These are phyloP conservation scores for Leishmania amazonensis DNA, from an alignment of 208 protist genomes.

Conservation along the genomic window DNA sequence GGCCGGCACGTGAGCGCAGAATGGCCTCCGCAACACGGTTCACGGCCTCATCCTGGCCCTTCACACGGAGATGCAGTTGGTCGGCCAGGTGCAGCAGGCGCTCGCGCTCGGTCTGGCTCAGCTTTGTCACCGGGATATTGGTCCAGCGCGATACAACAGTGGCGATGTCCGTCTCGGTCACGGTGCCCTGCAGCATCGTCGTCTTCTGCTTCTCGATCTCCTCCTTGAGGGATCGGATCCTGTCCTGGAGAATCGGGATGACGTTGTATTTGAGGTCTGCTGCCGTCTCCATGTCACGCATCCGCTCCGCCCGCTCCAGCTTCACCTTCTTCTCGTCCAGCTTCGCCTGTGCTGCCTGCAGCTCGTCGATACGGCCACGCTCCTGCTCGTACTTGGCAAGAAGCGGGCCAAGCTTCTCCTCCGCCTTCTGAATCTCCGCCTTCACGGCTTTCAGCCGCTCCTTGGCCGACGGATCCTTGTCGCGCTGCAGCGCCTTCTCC, in stretches of 20 bases:
- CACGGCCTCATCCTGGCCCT: conserved; percentile 98
- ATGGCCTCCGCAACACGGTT: conserved; percentile 96
- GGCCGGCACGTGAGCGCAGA: conserved; percentile 94
- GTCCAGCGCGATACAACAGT: conserved; percentile 97
- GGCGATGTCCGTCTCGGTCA: conserved; percentile 95
- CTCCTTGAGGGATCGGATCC: conserved; percentile 74
- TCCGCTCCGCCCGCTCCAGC: conserved; percentile 89
- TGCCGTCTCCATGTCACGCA: conserved; percentile 89
- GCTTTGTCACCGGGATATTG: conserved; percentile 96
- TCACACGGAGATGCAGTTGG: conserved; percentile 87
- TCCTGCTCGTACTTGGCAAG: conserved; percentile 85
- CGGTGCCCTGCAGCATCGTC: conserved; percentile 93
- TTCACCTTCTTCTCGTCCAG: conserved; percentile 92
- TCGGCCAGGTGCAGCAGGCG: conserved; percentile 88
- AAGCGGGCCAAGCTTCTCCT: conserved; percentile 85
- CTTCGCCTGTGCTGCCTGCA: conserved; percentile 84
- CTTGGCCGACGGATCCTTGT: conserved; percentile 81
- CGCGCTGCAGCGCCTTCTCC: conserved; percentile 89
- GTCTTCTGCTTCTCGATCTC: conserved; percentile 69
- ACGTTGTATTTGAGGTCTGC: conserved; percentile 96
- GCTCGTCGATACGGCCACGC: conserved; percentile 81
- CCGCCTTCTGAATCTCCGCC: conserved; percentile 72
- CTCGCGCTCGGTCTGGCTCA: conserved; percentile 91
- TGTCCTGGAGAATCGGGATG: conserved; percentile 95
- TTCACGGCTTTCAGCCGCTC: conserved; percentile 75